Base-by-base conservation (phyloP, 2,329 filamentous ascomycete genomes). In the Drechslerella dactyloides region DNA sequence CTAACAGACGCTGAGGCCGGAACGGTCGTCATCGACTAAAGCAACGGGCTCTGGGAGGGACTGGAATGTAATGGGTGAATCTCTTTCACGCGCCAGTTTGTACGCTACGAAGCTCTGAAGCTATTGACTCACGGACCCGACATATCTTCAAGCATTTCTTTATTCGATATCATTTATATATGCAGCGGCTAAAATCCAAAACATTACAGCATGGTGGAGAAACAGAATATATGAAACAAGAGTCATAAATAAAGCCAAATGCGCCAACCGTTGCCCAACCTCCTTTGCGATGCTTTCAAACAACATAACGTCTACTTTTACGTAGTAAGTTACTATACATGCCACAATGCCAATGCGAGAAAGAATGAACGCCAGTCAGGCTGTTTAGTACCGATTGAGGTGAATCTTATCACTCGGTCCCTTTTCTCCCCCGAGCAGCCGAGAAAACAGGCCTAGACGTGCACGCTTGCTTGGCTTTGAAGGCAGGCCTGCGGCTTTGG, bases 401-500 rank as follows among this genome's bases (percentile, higher is more conserved):
- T 42, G 37, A n/a, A 27, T 13, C 21, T 44, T 70, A 10, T 63
- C 59, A 17, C 52, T 54, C 2, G 46, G 23, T 7, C 55, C 30
- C 23, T 48, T 62, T 35, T 69, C 65, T 1, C 44, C 46, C 10
- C 65, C 65, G 8, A 69, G 46, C 7, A 70, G 17, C 2, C 66
- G 58, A 19, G 66, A 70, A 46, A 70, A 60, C 10, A 70, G 21
- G 15, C 48, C 48, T 33, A 70, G 66, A 2, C 66, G 44, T 13
- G 59, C 59, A n/a, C 66, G 50, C 35, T 70, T 70, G 21, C 53
- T 64, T 2, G 59, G 46, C 27, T 70, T 70, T 33, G 37, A 27
- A 19, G 66, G 66, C n/a, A 70, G 27, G 33, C 24, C 56, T n/a
- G 40, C 17, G 7, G 37, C 24, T 51, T 61, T 70, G 5, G 66